These are phyloP conservation scores for Ceratorhiza oryzae-sativae DNA, from an alignment of 1,284 basidiomycete species.

Conservation along the genomic window DNA sequence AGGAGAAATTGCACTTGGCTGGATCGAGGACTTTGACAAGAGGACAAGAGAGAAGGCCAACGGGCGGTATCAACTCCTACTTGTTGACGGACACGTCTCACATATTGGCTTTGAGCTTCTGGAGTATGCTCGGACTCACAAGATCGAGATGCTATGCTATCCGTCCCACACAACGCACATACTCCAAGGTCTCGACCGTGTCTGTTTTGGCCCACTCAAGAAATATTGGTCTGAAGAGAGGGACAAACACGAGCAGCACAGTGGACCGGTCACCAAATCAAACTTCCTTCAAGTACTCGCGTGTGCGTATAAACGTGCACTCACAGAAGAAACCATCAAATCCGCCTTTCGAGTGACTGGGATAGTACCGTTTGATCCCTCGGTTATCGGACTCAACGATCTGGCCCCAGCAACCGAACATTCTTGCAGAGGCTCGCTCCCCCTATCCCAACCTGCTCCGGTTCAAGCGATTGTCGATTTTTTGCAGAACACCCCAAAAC, in stretches of 20 bases:
- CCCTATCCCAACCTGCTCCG: not conserved
- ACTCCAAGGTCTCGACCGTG: slow-evolving; percentile 43
- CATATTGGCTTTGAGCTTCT: slow-evolving; percentile 52
- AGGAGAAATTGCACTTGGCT: slow-evolving; percentile 47
- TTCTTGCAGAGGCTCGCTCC: not conserved
- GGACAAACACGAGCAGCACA: slow-evolving; percentile 42
- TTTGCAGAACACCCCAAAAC: too few relatives aligned
- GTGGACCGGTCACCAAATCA: slow-evolving; percentile 45
- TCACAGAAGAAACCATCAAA: slow-evolving; percentile 18
- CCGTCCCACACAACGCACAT: slow-evolving; percentile 50
- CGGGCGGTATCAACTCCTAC: slow-evolving; percentile 47
- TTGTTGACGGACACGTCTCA: slow-evolving; percentile 55
- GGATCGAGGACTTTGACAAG: slow-evolving; percentile 51
- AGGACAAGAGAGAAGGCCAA: slow-evolving; percentile 51
- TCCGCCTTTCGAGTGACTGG: slow-evolving; percentile 33
- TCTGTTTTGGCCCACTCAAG: slow-evolving; percentile 36
- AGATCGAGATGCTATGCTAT: slow-evolving; percentile 53
- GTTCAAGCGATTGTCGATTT: slow-evolving; percentile 4
- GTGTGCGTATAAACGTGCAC: not conserved
- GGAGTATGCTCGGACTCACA: slow-evolving; percentile 47
- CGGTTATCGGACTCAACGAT: not conserved
- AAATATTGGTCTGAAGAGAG: slow-evolving; percentile 26
- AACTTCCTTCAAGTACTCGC: slow-evolving; percentile 45
- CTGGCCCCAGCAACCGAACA: not conserved
- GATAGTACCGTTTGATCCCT: slow-evolving; percentile 11